A percentile compares a stretch with the other conserved stretches of the same genome.
These are phyloP conservation scores for Calonectria pteridis DNA, from an alignment of 2,329 filamentous ascomycete genomes.

Conservation along the genomic window DNA sequence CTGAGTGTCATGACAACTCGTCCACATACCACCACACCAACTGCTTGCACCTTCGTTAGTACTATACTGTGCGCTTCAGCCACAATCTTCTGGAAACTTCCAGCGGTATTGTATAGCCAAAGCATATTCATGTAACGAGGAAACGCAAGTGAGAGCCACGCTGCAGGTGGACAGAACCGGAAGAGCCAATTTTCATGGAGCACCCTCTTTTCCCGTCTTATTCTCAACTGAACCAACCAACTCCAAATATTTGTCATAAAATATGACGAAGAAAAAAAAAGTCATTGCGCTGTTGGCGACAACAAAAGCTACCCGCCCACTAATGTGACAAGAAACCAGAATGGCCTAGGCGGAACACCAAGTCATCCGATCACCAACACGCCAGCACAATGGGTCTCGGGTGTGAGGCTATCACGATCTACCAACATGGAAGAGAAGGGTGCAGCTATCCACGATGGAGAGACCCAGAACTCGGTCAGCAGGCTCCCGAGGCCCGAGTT, in stretches of 20 bases:
- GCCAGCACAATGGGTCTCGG: background rate
- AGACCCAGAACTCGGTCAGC: background rate
- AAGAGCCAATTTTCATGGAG: background rate
- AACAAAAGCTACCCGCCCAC: background rate
- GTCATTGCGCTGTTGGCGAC: background rate
- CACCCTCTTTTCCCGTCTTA: background rate
- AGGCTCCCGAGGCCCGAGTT: background rate
- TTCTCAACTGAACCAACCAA: background rate
- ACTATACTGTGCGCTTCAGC: background rate
- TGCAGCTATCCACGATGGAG: background rate
- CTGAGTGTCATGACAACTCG: background rate
- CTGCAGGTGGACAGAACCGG: background rate
- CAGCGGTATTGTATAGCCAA: background rate
- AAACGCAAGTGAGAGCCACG: background rate
- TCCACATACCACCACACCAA: background rate
- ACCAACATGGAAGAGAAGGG: background rate
- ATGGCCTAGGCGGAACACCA: background rate
- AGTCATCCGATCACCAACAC: background rate
- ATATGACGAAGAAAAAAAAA: background rate
- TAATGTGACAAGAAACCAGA: background rate
- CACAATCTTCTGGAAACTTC: background rate
- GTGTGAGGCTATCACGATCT: background rate
- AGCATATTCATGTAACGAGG: background rate
- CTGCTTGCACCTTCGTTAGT: background rate
- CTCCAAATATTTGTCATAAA: background rate